Base-by-base conservation (phyloP, 129 eudicot genomes). In the Calendula officinalis region DNA sequence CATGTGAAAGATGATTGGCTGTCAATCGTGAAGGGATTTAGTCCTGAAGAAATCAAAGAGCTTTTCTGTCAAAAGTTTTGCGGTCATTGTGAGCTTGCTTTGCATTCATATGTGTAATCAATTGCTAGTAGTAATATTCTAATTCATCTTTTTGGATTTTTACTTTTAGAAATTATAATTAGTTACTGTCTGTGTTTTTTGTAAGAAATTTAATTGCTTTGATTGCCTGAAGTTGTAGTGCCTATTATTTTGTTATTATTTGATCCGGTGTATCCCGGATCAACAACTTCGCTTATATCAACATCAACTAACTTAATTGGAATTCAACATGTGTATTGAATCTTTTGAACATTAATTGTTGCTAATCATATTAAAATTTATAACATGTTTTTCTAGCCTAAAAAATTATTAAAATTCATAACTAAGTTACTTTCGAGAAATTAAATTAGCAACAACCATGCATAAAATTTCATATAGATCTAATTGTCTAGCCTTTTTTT, bases 31-130 rank as follows among this genome's bases (percentile, higher is more conserved):
- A 68, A 66, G 67, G 70, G 72, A 8, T 38, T 83, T 8, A 50
- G 56, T 3, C 69, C 34, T 39, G 79, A 72, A 17, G 84, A 84
- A 79, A 68, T 78, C 66, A 32, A 75, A 5, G 84, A 81, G 55
- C 15, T 78, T 33, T 52, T 84, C 37, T 67, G 75, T 77, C 60
- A 68, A 55, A 52, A 53, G 52, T 61, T 84, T 56, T 84, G 90
- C 32, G 58, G 66, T 0, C 76, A 59, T 40, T 84, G 90, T 54
- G 65, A 74, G 27, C 13, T 67, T 66, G 40, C 12, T 77, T 53
- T 84, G 39, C 62, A 56, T 42, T 35, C 30, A 2, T 70, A 79
- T 46, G 56, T 73, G 37, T 59, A 36, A 8, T 41, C 57, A n/a
- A n/a, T 75, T 8, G 54, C 53, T 5, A 62, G 57, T 7, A 68